These are phyloP conservation scores for Passiflora organensis DNA, from an alignment of 345 rosid genomes.

Conservation along the genomic window DNA sequence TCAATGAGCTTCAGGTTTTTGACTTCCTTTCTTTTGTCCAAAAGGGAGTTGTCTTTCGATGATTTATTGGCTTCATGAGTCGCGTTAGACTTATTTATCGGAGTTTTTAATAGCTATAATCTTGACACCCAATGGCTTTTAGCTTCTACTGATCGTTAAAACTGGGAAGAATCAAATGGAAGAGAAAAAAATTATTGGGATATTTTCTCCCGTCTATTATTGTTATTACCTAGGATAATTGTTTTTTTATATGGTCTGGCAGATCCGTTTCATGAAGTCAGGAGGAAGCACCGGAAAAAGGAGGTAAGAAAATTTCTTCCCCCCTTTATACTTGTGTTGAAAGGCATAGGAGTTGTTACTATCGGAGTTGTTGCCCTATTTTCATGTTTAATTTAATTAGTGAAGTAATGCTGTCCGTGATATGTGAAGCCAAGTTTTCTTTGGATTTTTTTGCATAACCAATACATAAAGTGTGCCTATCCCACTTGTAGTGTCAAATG, in stretches of 20 bases:
- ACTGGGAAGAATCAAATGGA: no score
- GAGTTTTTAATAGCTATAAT: neutral
- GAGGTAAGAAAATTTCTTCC: conserved; percentile 40
- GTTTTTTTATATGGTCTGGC: conserved; percentile 21
- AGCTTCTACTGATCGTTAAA: neutral
- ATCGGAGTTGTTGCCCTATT: neutral
- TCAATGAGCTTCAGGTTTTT: neutral
- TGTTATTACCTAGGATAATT: conserved; percentile 13
- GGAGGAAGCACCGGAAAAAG: conserved; percentile 67
- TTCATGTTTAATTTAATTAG: neutral
- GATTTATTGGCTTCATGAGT: neutral
- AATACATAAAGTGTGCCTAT: no score
- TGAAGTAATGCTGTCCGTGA: neutral
- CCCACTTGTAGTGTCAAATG: no score
- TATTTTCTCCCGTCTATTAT: neutral
- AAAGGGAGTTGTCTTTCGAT: neutral
- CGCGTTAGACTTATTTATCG: neutral
- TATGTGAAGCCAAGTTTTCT: no score
- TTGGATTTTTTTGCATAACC: no score
- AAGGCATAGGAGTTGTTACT: neutral
- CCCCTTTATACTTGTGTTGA: neutral
- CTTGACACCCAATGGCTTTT: neutral
- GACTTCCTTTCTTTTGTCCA: neutral
- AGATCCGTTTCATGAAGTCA: conserved; percentile 90
- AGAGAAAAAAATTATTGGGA: neutral